Evolutionary conservation across 257 asterid genomes (phyloP).

Genomic region (Scutellaria barbata): DNA sequence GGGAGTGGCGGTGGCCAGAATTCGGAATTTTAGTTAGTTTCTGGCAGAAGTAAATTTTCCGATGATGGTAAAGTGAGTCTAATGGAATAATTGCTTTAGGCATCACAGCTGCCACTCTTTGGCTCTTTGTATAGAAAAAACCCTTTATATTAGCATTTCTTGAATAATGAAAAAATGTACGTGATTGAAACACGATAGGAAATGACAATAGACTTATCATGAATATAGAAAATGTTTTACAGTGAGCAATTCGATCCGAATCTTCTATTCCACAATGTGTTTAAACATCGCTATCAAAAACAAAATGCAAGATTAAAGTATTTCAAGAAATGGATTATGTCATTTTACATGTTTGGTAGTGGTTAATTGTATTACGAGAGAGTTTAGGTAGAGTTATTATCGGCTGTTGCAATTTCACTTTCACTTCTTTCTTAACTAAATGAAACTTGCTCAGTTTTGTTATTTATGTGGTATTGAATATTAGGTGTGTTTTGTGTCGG

Average conservation of each 20-base stretch:
- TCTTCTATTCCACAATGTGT: too few relatives aligned
- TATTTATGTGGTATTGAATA: neutral
- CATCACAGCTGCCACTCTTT: constrained; percentile 46
- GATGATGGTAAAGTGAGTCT: constrained; percentile 27
- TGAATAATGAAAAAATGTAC: neutral
- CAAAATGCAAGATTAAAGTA: neutral
- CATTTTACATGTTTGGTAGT: too few relatives aligned
- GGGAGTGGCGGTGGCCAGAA: constrained; percentile 32
- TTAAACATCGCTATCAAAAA: too few relatives aligned
- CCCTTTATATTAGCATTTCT: neutral
- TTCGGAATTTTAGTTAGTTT: constrained; percentile 27
- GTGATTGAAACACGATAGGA: neutral
- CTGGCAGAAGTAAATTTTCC: constrained; percentile 26
- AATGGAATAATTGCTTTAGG: constrained; percentile 39
- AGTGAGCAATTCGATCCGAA: neutral
- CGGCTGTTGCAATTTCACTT: constrained; percentile 44
- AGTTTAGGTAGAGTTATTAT: constrained; percentile 30
- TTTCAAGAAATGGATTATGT: too few relatives aligned
- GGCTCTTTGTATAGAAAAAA: constrained; percentile 25
- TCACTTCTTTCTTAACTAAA: constrained; percentile 26
- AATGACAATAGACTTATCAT: neutral
- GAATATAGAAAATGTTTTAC: neutral
- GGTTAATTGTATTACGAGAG: neutral
- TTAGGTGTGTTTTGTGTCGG: constrained; percentile 44
- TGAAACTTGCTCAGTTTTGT: constrained; percentile 14